phyloP scores from a whole-genome alignment of 2,329 filamentous ascomycete species.

The Talaromyces rugulosus region DNA sequence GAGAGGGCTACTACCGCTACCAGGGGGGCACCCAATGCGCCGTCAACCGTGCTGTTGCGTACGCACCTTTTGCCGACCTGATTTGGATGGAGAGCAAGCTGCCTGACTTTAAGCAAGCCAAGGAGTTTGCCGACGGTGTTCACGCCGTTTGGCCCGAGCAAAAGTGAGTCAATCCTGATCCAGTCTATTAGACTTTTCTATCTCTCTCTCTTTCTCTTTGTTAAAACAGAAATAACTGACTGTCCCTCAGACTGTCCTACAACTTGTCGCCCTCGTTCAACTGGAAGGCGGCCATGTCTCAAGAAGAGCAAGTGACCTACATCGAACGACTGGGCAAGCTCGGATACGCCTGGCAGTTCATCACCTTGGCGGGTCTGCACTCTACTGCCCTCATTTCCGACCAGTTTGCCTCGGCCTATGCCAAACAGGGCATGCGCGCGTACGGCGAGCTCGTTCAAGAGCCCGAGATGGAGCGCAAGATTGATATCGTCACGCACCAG shows the following conservation, averaged over 20 bases:
- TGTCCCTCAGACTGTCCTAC: slow-evolving; percentile 70
- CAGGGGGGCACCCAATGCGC: slow-evolving; percentile 88
- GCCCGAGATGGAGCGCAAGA: slow-evolving; percentile 84
- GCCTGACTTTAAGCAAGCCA: slow-evolving; percentile 84
- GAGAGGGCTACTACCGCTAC: slow-evolving; percentile 93
- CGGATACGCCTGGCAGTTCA: slow-evolving; percentile 99
- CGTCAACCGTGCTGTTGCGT: slow-evolving; percentile 84
- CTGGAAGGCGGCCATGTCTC: slow-evolving; percentile 96
- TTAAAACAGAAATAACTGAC: neutral
- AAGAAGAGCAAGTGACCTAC: slow-evolving; percentile 92
- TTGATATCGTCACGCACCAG: slow-evolving; percentile 97
- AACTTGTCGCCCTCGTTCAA: slow-evolving; percentile 99
- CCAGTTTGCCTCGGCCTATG: slow-evolving; percentile 79
- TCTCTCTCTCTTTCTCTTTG: neutral
- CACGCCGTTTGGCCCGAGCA: slow-evolving; percentile 94
- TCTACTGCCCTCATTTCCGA: slow-evolving; percentile 90
- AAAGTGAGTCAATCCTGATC: slow-evolving; percentile 62
- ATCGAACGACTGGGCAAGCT: slow-evolving; percentile 81
- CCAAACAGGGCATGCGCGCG: slow-evolving; percentile 82
- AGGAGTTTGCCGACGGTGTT: slow-evolving; percentile 89
- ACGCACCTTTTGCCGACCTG: slow-evolving; percentile 87
- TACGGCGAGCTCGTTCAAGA: slow-evolving; percentile 98
- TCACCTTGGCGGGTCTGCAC: slow-evolving; percentile 96
- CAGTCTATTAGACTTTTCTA: neutral
- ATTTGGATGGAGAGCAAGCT: slow-evolving; percentile 99